Conservation (phyloP, 306 rosid genomes). For the Aeschynomene evenia region DNA sequence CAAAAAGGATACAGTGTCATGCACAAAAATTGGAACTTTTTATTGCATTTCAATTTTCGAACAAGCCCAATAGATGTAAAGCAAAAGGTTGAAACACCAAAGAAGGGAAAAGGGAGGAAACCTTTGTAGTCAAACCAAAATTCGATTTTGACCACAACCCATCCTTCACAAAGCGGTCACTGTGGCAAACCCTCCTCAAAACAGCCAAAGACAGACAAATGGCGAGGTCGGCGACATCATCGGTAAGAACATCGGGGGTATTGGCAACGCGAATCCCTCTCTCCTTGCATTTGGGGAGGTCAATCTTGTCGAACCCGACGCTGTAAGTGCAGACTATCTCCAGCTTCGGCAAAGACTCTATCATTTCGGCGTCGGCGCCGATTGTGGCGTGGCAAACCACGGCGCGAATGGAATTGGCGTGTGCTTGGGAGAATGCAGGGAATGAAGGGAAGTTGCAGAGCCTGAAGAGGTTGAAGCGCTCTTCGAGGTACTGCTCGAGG, state of each 20-base stretch:
- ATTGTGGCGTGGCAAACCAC: constrained; percentile 39
- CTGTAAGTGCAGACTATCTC: constrained; percentile 61
- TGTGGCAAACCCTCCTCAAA: constrained; percentile 38
- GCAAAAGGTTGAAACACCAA: not conserved
- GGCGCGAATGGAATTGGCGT: constrained; percentile 46
- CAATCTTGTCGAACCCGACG: constrained; percentile 68
- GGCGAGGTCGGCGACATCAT: constrained; percentile 74
- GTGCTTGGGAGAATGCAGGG: constrained; percentile 17
- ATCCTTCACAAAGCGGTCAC: constrained; percentile 44
- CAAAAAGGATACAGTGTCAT: too few species aligned
- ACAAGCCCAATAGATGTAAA: too few species aligned
- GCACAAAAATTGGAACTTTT: too few species aligned
- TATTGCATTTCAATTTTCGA: too few species aligned
- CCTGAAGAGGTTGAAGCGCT: constrained; percentile 56
- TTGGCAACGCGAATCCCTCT: constrained; percentile 58
- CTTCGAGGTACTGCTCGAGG: constrained; percentile 44
- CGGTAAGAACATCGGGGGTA: constrained; percentile 70
- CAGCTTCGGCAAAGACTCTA: constrained; percentile 52
- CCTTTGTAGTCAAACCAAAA: constrained; percentile 47
- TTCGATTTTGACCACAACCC: constrained; percentile 40
- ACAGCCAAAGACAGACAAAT: constrained; percentile 56
- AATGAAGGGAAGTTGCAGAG: constrained; percentile 49
- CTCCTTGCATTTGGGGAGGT: constrained; percentile 44
- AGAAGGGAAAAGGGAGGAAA: not conserved
- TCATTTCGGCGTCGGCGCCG: constrained; percentile 49